phyloP scores from a whole-genome alignment of 345 rosid genomes.

The Salix arbutifolia region DNA sequence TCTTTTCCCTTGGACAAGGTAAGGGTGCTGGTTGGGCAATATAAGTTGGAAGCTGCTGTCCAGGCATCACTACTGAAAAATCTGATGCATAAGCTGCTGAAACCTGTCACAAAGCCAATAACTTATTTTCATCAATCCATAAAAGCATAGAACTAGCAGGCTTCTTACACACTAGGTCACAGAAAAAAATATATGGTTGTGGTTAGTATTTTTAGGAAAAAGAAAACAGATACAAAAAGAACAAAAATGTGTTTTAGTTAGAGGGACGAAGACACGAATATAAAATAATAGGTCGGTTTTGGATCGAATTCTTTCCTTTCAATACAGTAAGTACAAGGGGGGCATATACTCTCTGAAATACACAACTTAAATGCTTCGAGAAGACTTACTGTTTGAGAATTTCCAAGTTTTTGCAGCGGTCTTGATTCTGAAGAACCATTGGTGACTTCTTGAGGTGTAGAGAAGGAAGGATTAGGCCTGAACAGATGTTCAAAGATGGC shows the following conservation, averaged over 20 bases:
- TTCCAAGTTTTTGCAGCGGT: constrained; percentile 32
- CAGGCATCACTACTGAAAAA: constrained; percentile 87
- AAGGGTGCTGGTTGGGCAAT: constrained; percentile 90
- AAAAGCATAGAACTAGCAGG: not conserved
- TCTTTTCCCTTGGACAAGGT: constrained; percentile 74
- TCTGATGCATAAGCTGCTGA: constrained; percentile 43
- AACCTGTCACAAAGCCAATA: constrained; percentile 30
- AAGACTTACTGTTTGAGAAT: constrained; percentile 41
- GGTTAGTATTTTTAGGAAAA: no score
- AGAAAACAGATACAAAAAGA: no score
- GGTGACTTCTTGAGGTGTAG: constrained; percentile 36
- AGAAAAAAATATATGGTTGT: not conserved
- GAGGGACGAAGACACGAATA: no score
- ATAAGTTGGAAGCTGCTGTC: constrained; percentile 62
- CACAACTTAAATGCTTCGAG: not conserved
- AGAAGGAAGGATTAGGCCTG: constrained; percentile 58
- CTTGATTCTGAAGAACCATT: constrained; percentile 27
- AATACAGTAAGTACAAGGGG: no score
- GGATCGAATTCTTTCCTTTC: no score
- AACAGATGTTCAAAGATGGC: constrained; percentile 91
- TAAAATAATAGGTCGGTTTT: no score
- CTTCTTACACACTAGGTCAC: not conserved
- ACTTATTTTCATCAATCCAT: not conserved
- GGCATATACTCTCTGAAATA: not conserved
- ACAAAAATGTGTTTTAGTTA: no score